A percentile compares a stretch with the other conserved stretches of the same genome.
These are phyloP conservation scores for Leccinum subgranulosum DNA, from an alignment of 768 basidiomycete species.

Conservation along the genomic window DNA sequence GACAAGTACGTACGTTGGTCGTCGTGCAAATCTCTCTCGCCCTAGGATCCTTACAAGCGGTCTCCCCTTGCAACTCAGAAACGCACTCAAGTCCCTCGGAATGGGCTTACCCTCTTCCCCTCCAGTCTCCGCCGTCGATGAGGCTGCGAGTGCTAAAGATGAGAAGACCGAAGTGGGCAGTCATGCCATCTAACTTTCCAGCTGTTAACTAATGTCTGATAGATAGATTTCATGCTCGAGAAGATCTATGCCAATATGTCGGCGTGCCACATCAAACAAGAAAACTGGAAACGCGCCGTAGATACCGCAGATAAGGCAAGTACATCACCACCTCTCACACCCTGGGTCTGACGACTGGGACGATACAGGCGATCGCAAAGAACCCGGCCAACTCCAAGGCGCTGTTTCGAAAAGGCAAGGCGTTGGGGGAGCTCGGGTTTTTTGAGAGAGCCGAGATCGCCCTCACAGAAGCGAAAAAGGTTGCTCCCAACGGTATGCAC, in stretches of 20 bases:
- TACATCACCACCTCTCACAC: neutral
- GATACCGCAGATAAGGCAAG: conserved; percentile 80
- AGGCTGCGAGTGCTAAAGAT: conserved; percentile 36
- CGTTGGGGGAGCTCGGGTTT: conserved; percentile 70
- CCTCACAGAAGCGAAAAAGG: conserved; percentile 60
- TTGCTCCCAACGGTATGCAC: conserved; percentile 55
- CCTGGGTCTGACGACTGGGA: neutral
- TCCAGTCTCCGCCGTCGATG: conserved; percentile 21
- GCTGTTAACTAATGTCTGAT: neutral
- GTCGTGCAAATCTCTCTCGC: neutral
- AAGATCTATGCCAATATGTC: conserved; percentile 86
- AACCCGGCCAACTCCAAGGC: conserved; percentile 79
- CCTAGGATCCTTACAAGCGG: conserved; percentile 1
- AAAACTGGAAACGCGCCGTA: conserved; percentile 74
- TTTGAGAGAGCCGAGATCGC: conserved; percentile 70
- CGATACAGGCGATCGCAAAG: conserved; percentile 61
- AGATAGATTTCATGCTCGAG: conserved; percentile 75
- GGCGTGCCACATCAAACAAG: conserved; percentile 76
- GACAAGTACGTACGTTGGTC: conserved; percentile 66
- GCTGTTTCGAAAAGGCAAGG: conserved; percentile 78
- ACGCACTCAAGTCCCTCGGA: conserved; percentile 53
- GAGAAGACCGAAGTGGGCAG: conserved; percentile 63
- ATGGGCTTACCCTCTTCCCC: conserved; percentile 19
- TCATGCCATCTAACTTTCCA: neutral
- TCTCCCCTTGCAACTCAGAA: conserved; percentile 35